Conservation (phyloP, 345 rosid species). For the Camelina sativa region DNA sequence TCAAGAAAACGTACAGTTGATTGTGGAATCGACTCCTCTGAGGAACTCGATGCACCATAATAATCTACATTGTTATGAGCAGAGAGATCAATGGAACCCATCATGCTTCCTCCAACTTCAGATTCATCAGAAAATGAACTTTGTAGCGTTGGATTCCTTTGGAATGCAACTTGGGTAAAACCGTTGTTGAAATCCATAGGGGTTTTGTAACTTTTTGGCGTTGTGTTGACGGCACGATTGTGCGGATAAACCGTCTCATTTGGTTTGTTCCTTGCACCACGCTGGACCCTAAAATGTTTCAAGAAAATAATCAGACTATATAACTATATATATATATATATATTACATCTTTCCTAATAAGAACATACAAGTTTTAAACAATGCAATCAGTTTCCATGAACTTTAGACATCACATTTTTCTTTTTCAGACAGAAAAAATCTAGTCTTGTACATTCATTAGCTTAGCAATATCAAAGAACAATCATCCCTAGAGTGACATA, state of each 20-base stretch:
- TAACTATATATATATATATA: too few relatives aligned
- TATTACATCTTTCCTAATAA: not conserved
- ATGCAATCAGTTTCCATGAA: not conserved
- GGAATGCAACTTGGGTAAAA: slow-evolving; percentile 29
- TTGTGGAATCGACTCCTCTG: slow-evolving; percentile 37
- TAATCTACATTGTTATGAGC: slow-evolving; percentile 44
- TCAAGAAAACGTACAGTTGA: slow-evolving; percentile 44
- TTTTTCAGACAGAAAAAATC: not conserved
- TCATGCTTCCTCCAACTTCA: slow-evolving; percentile 18
- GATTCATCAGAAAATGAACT: slow-evolving; percentile 35
- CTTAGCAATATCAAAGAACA: not conserved
- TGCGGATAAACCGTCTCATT: slow-evolving; percentile 26
- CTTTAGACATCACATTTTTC: not conserved
- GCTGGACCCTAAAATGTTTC: slow-evolving; percentile 24
- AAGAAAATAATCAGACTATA: not conserved
- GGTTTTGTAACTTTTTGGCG: slow-evolving; percentile 1
- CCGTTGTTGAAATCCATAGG: slow-evolving; percentile 30
- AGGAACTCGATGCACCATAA: slow-evolving; percentile 35
- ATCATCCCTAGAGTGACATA: not conserved
- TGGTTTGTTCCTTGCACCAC: slow-evolving; percentile 13
- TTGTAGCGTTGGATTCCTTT: slow-evolving; percentile 29
- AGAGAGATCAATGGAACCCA: slow-evolving; percentile 19
- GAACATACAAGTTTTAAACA: not conserved
- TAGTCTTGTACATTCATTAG: not conserved
- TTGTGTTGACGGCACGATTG: slow-evolving; percentile 5